phyloP scores from a whole-genome alignment of 441 rosid genomes.

The Euphorbia schlechtendalii region DNA sequence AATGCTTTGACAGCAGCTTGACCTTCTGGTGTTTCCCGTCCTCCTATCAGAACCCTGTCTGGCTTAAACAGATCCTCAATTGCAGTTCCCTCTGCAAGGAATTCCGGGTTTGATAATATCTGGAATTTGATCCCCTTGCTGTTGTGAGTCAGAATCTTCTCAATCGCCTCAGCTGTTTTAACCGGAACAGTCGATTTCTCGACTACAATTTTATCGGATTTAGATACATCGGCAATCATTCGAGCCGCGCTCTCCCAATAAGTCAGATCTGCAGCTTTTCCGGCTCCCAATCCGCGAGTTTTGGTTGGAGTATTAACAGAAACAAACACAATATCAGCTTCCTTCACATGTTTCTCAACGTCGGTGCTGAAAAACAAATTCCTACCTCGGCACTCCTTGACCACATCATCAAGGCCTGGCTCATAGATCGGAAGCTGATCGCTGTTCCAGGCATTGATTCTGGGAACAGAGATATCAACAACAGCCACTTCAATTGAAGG shows the following conservation, averaged over 20 bases:
- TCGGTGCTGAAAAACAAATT: slow-evolving; percentile 82
- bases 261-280: too few species aligned
- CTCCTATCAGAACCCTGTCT: slow-evolving; percentile 93
- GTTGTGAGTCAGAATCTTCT: slow-evolving; percentile 77
- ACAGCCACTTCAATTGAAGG: slow-evolving; percentile 77
- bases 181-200: slow-evolving; percentile 98
- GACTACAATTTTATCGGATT: slow-evolving; percentile 86
- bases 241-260: slow-evolving; percentile 99
- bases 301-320: too few species aligned
- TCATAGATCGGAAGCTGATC: slow-evolving; percentile 82
- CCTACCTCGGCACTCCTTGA: slow-evolving; percentile 71
- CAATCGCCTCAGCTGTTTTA: slow-evolving; percentile 91
- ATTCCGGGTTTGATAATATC: slow-evolving; percentile 92
- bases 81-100: slow-evolving; percentile 97
- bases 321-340: too few species aligned
- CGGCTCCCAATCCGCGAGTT: too few species aligned
- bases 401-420: slow-evolving; percentile 83
- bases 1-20: slow-evolving; percentile 65
- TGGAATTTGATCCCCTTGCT: too few species aligned
- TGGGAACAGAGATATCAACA: slow-evolving; percentile 67
- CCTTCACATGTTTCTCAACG: too few species aligned
- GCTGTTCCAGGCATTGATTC: slow-evolving; percentile 83
- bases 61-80: slow-evolving; percentile 70
- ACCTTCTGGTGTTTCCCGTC: slow-evolving; percentile 90
- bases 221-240: slow-evolving; percentile 88